phyloP scores from a whole-genome alignment of 2,329 filamentous ascomycete species.

The Aspergillus vadensis region DNA sequence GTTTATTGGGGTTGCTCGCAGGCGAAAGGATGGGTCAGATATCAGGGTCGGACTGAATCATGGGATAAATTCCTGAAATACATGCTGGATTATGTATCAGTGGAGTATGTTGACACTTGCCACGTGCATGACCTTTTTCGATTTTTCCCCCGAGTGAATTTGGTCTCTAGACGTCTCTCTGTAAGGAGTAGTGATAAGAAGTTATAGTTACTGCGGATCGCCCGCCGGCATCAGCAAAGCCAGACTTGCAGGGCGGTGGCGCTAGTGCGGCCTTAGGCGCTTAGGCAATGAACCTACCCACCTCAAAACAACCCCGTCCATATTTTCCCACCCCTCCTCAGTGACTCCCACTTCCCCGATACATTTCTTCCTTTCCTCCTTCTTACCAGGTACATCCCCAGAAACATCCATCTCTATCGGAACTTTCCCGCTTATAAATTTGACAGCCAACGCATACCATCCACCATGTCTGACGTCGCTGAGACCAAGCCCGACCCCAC shows the following conservation, averaged over 20 bases:
- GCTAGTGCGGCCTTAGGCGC: conserved; percentile 25
- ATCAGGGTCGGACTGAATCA: conserved; percentile 8
- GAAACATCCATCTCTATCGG: neutral
- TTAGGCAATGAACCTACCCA: conserved; percentile 24
- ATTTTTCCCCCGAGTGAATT: too few species aligned
- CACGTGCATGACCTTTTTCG: neutral
- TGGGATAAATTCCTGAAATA: conserved; percentile 8
- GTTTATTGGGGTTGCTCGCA: conserved; percentile 16
- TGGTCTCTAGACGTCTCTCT: too few species aligned
- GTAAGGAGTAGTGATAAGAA: too few species aligned
- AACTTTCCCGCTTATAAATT: conserved; percentile 5
- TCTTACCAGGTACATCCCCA: conserved; percentile 14
- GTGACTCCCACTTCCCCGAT: conserved; percentile 12
- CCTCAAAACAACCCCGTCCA: conserved; percentile 26
- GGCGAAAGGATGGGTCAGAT: conserved; percentile 3
- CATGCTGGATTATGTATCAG: conserved; percentile 16
- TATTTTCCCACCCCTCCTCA: conserved; percentile 25
- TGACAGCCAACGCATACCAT: conserved; percentile 13
- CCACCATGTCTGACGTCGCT: conserved; percentile 47
- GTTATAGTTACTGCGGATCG: too few species aligned
- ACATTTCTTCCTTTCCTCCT: conserved; percentile 8
- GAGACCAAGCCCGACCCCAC: conserved; percentile 49
- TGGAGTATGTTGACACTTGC: conserved; percentile 9
- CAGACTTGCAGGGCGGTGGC: conserved; percentile 18
- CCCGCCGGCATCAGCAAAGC: neutral